Evolutionary conservation across 441 rosid genomes (phyloP), one percentile per base, ranked within the genome.

Genomic region (Erodium moschatum): DNA sequence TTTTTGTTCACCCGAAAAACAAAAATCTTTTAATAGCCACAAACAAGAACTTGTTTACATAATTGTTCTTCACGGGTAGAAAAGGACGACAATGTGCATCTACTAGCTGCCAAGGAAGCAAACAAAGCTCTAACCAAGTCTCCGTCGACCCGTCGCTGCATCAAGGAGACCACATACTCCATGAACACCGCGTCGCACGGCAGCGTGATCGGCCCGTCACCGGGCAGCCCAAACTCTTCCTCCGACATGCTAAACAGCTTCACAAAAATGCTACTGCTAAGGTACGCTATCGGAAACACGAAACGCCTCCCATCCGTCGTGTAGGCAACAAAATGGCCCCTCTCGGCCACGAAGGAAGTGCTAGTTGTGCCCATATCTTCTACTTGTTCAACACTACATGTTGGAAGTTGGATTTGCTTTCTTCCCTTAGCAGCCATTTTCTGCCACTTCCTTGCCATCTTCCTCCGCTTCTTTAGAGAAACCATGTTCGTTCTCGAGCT

Each of bases 191-290:
- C 78, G n/a, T 73, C 63, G 40, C 72, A 73, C 18, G 79, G 71
- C 69, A 78, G 56, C 70, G 73, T 66, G 11, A 73, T 75, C 8
- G 81, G 81, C 5, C 79, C 75, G 12, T 70, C 79, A 1, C 56
- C 21, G 1, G 79, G 79, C 27, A 72, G 44, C 10, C 78, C 76
- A 21, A 72, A 72, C 66, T 63, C 81, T 66, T 75, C 78, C 52
- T 75, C 79, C 0, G 81, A 69, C 68, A 78, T 62, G 71, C 67
- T 64, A 0, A 78, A 67, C 0, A 78, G 72, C 70, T 78, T 78
- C 44, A 40, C 56, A 65, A 72, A 75, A 63, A 75, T 19, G 21
- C 6, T 63, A 19, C 70, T 72, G 6, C 13, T 63, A 67, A 78
- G 66, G 67, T 46, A 75, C 1, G 31, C 68, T 65, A 75, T 64